Base-by-base conservation (phyloP, 2,329 filamentous ascomycete species). In the Alternaria rosae region DNA sequence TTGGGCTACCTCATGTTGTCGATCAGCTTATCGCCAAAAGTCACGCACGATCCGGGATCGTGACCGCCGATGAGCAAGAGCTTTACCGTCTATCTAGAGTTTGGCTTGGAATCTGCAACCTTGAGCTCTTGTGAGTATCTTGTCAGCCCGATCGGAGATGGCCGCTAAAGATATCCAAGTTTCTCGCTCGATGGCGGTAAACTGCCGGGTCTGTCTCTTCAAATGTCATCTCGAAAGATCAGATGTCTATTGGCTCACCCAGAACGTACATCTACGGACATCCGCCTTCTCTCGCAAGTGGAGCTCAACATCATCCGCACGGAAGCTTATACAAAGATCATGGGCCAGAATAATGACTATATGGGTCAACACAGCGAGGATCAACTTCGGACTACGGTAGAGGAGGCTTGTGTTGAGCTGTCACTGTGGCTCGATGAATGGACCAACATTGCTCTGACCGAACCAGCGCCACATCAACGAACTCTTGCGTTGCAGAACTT, bases 41-140 rank as follows among this genome's bases (percentile, higher is more conserved):
- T 3, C 26, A 57, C 12, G 15, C 30, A 32, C 42, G 38, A 23
- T 43, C 50, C 44, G 43, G 57, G 43, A 26, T 43, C n/a, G 35
- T 35, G 30, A 15, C 64, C 64, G 66, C 61, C 5, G 70, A 75
- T 21, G 78, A 80, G 38, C 65, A 73, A 15, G 65, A 70, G 11
- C 66, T 85, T 2, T 78, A 77, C 47, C 70, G 74, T 3, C 51
- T 75, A 9, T 57, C 81, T 0, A 78, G 85, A 41, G 81, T 84
- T 0, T 87, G 85, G 85, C 83, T 86, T 69, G 83, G 83, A 4
- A 77, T 86, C 5, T 80, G 85, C 59, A 82, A 86, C 20, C 72
- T 87, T 11, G 84, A 86, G 23, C 81, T 86, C 1, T 77, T 78
- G 75, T 76, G 61, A 43, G 65, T 51, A 8, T n/a, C 6, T 3